Evolutionary conservation across 2,329 filamentous ascomycete genomes (phyloP), one percentile per base, ranked within the genome.

Genomic region (Botryotinia convoluta): DNA sequence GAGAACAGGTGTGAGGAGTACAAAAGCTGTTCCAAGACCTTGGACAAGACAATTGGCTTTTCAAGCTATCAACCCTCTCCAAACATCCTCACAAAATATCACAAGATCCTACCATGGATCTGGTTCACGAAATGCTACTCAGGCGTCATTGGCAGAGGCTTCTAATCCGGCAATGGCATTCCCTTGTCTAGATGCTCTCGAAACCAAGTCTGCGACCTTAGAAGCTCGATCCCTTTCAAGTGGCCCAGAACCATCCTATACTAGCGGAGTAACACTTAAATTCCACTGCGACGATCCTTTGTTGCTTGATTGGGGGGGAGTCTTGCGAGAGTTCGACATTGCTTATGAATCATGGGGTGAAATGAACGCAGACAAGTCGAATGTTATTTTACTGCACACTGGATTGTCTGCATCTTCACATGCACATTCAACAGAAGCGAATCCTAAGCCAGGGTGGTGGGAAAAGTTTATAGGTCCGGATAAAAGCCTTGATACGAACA

Each of bases 321-420:
- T 95, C n/a, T 84, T 99, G 51, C 93, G 92, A 26, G 90, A 94
- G 78, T 98, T 97, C 80, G 89, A 94, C 78, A 89, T 98, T 74
- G 95, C 95, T 42, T 98, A 97, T 82, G 95, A 98, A 83, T 92
- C 93, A 0, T 98, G 95, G 95, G 95, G 95, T 4, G 84, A 84
- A 48, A 84, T 97, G 81, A 97, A 97, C 80, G 84, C 86, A 29
- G 90, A 94, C 82, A 92, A 88, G 82, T 93, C 90, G 80, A 99
- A 99, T 82, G 94, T 91, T 6, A 96, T 99, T 75, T 87, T 99
- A 14, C 84, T 99, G 3, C 94, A 98, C 81, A 99, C 96, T 0
- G 96, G 96, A 14, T 87, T 99, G 8, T 98, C 95, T 0, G 96
- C 96, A n/a, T 98, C 95, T 10, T 98, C 95, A 73, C 96, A 99